phyloP scores from a whole-genome alignment of 2,329 filamentous ascomycete species.

The Fonsecaea nubica region DNA sequence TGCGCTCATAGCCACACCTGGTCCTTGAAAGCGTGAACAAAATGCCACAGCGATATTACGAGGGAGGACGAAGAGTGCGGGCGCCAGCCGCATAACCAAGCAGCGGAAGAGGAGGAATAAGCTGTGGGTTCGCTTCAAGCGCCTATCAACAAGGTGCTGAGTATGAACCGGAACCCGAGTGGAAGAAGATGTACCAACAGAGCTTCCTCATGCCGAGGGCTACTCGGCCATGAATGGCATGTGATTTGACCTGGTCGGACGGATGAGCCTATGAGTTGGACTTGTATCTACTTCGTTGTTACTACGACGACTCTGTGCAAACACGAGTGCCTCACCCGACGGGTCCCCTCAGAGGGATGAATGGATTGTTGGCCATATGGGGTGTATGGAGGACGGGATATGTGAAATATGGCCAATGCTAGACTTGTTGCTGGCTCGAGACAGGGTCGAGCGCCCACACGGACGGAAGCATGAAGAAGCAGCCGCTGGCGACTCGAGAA shows the following conservation, averaged over 20 bases:
- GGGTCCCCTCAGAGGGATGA: too few species aligned
- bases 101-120: background rate
- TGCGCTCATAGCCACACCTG: background rate
- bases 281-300: background rate
- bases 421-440: too few species aligned
- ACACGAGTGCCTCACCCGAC: too few species aligned
- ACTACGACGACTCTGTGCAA: too few species aligned
- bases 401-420: too few species aligned
- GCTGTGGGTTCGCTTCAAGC: background rate
- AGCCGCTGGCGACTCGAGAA: background rate
- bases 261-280: background rate
- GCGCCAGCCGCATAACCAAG: background rate
- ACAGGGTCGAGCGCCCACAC: background rate
- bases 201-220: background rate
- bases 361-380: too few species aligned
- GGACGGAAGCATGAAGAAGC: background rate
- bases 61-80: background rate
- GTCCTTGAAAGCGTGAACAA: background rate
- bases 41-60: background rate
- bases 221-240: background rate
- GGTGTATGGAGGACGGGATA: too few species aligned
- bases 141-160: background rate
- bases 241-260: background rate
- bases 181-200: background rate
- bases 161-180: background rate